Evolutionary conservation across 768 basidiomycete species (phyloP).

Genomic region (Macrolepiota dolichaula): DNA sequence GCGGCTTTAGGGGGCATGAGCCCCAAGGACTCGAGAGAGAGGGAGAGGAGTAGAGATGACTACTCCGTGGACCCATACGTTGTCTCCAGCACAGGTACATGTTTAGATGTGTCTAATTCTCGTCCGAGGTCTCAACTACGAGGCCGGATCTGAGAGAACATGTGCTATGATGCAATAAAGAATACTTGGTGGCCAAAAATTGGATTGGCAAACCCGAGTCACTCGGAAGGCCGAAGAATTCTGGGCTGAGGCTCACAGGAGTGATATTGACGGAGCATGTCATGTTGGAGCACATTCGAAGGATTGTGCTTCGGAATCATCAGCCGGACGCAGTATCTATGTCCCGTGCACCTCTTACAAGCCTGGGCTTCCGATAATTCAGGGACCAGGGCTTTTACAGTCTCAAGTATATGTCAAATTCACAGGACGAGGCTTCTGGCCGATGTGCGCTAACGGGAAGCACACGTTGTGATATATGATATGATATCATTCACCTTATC

Average conservation of each 20-base stretch:
- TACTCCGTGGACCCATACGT: background rate
- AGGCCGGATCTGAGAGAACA: background rate
- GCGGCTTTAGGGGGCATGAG: background rate
- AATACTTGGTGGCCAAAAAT: background rate
- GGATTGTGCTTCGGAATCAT: background rate
- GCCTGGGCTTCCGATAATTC: background rate
- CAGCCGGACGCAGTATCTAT: background rate
- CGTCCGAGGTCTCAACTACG: background rate
- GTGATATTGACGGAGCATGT: background rate
- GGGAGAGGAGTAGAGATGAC: background rate
- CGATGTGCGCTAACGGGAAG: background rate
- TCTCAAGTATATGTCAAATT: background rate
- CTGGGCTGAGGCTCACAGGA: background rate
- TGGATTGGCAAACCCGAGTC: background rate
- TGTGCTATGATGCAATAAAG: background rate
- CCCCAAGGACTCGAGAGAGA: background rate
- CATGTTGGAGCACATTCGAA: background rate
- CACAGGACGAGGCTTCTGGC: background rate
- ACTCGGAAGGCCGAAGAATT: background rate
- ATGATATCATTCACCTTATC: conserved; percentile 3
- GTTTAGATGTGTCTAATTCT: background rate
- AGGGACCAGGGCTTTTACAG: background rate
- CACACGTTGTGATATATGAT: background rate
- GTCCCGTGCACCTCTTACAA: background rate
- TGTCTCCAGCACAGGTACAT: background rate